Percentiles rank a stretch among this genome's conserved stretches.
Evolutionary conservation across 139 green algal species (phyloP).

Genomic region (Tetradesmus obliquus): DNA sequence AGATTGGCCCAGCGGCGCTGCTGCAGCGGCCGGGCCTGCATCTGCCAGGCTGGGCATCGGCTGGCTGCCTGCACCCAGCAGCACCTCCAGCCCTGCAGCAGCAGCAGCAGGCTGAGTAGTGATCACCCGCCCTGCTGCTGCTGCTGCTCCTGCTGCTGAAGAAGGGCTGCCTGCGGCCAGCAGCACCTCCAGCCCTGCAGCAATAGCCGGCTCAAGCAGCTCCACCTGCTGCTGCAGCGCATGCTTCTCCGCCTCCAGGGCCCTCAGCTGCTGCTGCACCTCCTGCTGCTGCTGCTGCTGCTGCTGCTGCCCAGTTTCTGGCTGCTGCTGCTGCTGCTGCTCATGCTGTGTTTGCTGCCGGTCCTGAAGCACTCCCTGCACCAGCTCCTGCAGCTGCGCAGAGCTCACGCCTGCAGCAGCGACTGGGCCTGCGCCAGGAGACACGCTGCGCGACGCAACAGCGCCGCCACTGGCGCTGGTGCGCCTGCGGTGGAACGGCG

Average conservation of each 20-base stretch:
- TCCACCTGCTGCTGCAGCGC: not conserved
- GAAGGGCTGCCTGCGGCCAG: not conserved
- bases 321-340: not conserved
- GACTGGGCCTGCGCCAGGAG: not conserved
- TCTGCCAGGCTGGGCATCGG: not conserved
- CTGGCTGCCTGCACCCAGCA: not conserved
- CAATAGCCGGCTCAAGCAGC: not conserved
- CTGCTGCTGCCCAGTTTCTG: not conserved
- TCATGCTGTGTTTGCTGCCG: not conserved
- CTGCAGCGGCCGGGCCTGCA: not conserved
- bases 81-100: not conserved
- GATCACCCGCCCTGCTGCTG: no score
- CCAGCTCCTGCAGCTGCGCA: not conserved
- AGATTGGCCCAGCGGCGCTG: not conserved
- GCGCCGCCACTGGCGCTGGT: not conserved
- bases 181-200: not conserved
- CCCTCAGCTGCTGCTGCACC: not conserved
- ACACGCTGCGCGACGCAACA: not conserved
- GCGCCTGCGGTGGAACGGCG: constrained; percentile 18
- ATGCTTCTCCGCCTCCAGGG: not conserved
- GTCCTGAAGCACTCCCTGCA: not conserved
- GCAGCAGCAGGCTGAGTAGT: not conserved
- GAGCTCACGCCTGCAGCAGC: no score
- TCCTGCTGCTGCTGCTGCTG: not conserved
- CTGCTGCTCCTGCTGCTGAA: no score